A percentile compares a stretch with the other conserved stretches of the same genome.
Evolutionary conservation across 305 asterid genomes (phyloP).

Genomic region (Lippia alba): DNA sequence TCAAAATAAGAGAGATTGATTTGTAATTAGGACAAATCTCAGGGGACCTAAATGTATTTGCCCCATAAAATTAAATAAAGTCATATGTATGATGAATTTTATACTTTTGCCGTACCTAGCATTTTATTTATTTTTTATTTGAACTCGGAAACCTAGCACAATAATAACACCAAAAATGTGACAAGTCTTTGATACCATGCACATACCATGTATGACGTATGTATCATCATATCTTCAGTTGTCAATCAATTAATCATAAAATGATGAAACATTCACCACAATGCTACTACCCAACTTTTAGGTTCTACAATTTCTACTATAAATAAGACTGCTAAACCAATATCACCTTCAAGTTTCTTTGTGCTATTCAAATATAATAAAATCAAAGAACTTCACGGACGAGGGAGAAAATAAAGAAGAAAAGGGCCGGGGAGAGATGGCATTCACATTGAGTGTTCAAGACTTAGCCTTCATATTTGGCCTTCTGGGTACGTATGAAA

Average conservation of each 20-base stretch:
- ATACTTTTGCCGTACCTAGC: too few relatives aligned
- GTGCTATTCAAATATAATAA: neutral
- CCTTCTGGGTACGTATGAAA: conserved; percentile 48
- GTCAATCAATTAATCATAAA: neutral
- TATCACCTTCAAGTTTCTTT: conserved; percentile 20
- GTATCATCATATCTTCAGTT: conserved; percentile 28
- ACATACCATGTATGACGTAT: too few relatives aligned
- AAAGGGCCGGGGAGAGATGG: conserved; percentile 38
- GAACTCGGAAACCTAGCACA: too few relatives aligned
- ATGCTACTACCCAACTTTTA: conserved; percentile 38
- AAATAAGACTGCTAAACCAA: conserved; percentile 33
- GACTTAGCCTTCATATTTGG: conserved; percentile 62
- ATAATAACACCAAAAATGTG: too few relatives aligned
- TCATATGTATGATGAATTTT: too few relatives aligned
- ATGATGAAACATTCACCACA: conserved; percentile 9
- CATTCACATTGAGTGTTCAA: conserved; percentile 37
- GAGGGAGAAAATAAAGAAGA: neutral
- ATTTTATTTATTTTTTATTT: too few relatives aligned
- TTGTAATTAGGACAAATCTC: too few relatives aligned
- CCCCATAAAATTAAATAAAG: too few relatives aligned
- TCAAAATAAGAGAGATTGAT: too few relatives aligned
- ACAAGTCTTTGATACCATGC: too few relatives aligned
- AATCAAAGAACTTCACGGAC: conserved; percentile 22
- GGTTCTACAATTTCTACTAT: conserved; percentile 34
- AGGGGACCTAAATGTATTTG: too few relatives aligned